Conservation (phyloP, 2,329 filamentous ascomycete species). For the Coccinonectria pachysandricola region DNA sequence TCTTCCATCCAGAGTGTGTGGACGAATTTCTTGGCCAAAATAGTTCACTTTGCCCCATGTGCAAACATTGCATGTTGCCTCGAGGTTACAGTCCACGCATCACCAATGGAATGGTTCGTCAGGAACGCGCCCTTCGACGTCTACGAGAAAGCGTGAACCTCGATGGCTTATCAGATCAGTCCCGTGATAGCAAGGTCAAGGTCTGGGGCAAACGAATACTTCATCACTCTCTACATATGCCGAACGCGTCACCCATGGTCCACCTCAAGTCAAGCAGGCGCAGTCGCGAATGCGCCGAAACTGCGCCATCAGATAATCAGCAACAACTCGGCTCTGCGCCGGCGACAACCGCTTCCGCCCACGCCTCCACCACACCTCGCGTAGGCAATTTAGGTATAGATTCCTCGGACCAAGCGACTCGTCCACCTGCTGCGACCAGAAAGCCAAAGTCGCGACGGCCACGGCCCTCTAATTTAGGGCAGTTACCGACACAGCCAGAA, state of each 20-base stretch:
- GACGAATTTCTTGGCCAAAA: slow-evolving; percentile 70
- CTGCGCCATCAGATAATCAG: too few species aligned
- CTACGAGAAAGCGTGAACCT: slow-evolving; percentile 43
- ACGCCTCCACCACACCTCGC: neutral
- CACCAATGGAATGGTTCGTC: slow-evolving; percentile 78
- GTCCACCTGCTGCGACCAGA: slow-evolving; percentile 9
- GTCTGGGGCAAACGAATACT: slow-evolving; percentile 26
- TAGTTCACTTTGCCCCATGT: slow-evolving; percentile 83
- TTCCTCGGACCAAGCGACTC: slow-evolving; percentile 5
- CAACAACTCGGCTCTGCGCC: too few species aligned
- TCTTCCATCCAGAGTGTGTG: slow-evolving; percentile 88
- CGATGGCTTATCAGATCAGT: slow-evolving; percentile 26
- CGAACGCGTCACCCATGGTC: slow-evolving; percentile 17
- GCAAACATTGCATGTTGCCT: slow-evolving; percentile 75
- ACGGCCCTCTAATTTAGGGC: slow-evolving; percentile 20
- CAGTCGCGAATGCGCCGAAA: neutral
- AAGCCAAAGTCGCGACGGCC: slow-evolving; percentile 17
- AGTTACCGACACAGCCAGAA: slow-evolving; percentile 30
- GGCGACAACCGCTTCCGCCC: neutral
- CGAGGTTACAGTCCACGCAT: slow-evolving; percentile 55
- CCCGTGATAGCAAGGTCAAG: slow-evolving; percentile 24
- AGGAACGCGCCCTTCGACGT: slow-evolving; percentile 59
- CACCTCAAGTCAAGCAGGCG: slow-evolving; percentile 12
- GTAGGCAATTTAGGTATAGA: too few species aligned
- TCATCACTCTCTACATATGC: slow-evolving; percentile 25